Evolutionary conservation across 1,139 yeast species (phyloP).

Genomic region (Pneumocystis jirovecii): DNA sequence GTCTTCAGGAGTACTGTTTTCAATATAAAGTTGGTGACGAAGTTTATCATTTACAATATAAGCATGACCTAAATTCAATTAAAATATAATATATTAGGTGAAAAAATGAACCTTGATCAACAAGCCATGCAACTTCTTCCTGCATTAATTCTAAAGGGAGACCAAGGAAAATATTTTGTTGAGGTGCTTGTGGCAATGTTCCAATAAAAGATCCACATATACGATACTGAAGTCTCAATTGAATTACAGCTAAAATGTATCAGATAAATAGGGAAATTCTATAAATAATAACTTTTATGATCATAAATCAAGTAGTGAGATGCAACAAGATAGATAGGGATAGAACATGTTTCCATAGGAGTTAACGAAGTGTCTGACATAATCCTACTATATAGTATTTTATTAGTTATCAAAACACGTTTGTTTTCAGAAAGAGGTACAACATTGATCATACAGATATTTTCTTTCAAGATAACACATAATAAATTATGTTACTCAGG

Average conservation of each 20-base stretch:
- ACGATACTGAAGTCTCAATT: conserved; percentile 37
- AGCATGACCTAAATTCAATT: conserved; percentile 15
- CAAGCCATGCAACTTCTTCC: conserved; percentile 61
- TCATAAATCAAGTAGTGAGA: background rate
- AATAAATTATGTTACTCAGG: background rate
- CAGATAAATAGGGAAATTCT: background rate
- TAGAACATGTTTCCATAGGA: background rate
- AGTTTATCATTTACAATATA: conserved; percentile 10
- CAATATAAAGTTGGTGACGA: conserved; percentile 5
- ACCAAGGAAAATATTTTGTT: conserved; percentile 74
- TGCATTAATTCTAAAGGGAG: conserved; percentile 59
- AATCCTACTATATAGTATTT: background rate
- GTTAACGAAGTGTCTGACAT: background rate
- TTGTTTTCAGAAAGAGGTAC: background rate
- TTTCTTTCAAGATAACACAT: background rate
- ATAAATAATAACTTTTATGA: background rate
- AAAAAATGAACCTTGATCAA: conserved; percentile 25
- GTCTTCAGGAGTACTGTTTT: background rate
- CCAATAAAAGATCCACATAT: conserved; percentile 70
- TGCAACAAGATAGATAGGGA: background rate
- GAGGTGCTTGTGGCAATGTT: conserved; percentile 74
- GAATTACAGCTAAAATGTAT: conserved; percentile 30
- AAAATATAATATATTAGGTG: background rate
- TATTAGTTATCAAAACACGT: background rate
- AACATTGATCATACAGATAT: background rate